Evolutionary conservation across 768 basidiomycete genomes (phyloP).

Genomic region (Naganishia randhawae): DNA sequence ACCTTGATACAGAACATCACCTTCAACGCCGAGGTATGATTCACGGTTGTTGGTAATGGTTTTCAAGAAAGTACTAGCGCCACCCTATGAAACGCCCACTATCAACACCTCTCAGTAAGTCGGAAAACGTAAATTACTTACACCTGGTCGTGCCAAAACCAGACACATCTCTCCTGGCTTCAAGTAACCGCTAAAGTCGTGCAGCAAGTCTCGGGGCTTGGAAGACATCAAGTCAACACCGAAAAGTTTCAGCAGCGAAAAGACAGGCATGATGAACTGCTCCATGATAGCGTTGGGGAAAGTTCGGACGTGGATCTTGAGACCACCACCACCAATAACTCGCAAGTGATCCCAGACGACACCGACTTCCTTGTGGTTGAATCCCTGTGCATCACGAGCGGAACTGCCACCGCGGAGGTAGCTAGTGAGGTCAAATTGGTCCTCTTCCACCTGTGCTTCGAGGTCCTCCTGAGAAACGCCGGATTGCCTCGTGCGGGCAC

Average conservation of each 20-base stretch:
- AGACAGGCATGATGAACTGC: conserved; percentile 59
- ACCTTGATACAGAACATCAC: conserved; percentile 72
- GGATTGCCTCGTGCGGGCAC: conserved; percentile 22
- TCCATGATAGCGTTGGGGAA: conserved; percentile 53
- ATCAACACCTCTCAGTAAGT: background rate
- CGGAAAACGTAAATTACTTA: background rate
- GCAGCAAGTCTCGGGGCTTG: conserved; percentile 59
- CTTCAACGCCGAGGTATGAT: conserved; percentile 66
- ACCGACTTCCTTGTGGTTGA: conserved; percentile 52
- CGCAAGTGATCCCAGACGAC: conserved; percentile 42
- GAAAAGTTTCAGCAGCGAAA: conserved; percentile 57
- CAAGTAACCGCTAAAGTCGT: conserved; percentile 59
- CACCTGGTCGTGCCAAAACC: conserved; percentile 78
- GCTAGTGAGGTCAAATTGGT: conserved; percentile 37
- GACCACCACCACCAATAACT: conserved; percentile 52
- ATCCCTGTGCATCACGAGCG: conserved; percentile 47
- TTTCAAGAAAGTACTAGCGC: conserved; percentile 68
- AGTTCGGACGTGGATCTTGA: conserved; percentile 52
- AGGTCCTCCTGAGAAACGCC: conserved; percentile 18
- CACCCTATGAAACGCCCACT: background rate
- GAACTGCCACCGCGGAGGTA: conserved; percentile 38
- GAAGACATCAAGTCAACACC: conserved; percentile 57
- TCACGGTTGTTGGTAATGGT: conserved; percentile 69
- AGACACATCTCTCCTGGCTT: conserved; percentile 66
- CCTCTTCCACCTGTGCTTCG: conserved; percentile 23